Evolutionary conservation across 2,329 filamentous ascomycete species (phyloP), one percentile per base, ranked within the genome.

Genomic region (Penicillium vulpinum): DNA sequence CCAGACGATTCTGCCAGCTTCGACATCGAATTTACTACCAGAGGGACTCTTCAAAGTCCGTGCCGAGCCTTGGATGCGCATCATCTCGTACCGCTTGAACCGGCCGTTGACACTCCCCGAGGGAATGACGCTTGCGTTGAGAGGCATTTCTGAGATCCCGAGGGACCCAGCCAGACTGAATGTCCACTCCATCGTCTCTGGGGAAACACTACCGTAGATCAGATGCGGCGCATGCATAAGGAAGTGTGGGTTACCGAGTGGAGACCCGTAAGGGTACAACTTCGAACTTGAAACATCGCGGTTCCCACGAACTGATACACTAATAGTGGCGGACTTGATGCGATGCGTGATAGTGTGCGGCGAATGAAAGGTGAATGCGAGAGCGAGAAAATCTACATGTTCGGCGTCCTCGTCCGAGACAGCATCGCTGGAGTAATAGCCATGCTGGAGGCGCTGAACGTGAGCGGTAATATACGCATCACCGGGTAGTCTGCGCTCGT

Each of bases 331-430:
- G 29, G 76, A 76, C 58, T 78, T 78, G 69, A 82, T 81, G 13
- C 80, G 77, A 64, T 81, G 78, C 1, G 69, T 65, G 7, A 65
- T 56, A 2, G 74, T 76, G 45, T 77, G 67, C 4, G 75, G 69
- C 0, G 79, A 76, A 60, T 82, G 80, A 26, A 82, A 78, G n/a
- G 79, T 77, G 50, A 82, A 81, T 45, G 75, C 77, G 33, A 82
- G 68, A 0, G 77, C 80, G 4, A 80, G 73, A 51, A 82, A 81
- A 57, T 80, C 80, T 10, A 81, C 75, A 50, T 78, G 69, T 35
- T 78, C 67, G 9, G 77, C 71, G 16, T 71, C 66, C 5, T 67
- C 63, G 33, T 79, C 78, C 18, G 80, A 78, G 0, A 81, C 70
- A 5, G 72, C 71, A 1, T 67, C 60, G 49, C 72, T 78, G 22